Evolutionary conservation across 2,329 filamentous ascomycete species (phyloP).

Genomic region (Ophioceras dolichostomum): DNA sequence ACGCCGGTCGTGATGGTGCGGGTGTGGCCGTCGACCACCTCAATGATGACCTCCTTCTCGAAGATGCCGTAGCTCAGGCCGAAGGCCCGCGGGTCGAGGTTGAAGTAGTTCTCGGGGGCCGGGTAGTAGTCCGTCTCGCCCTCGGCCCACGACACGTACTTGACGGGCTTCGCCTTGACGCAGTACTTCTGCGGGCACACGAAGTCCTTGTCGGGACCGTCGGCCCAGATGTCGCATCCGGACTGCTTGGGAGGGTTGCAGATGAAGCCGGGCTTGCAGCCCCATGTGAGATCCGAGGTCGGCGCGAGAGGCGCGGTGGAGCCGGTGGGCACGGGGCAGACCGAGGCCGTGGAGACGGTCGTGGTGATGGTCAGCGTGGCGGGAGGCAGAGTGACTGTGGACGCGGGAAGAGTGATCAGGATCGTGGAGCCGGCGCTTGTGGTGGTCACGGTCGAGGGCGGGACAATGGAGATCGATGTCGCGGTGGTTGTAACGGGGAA

Average conservation of each 20-base stretch:
- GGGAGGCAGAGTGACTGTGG: slow-evolving; percentile 4
- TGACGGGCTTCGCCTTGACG: slow-evolving; percentile 24
- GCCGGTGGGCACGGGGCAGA: slow-evolving; percentile 30
- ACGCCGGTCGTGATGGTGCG: slow-evolving; percentile 41
- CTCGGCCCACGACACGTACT: slow-evolving; percentile 26
- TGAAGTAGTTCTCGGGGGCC: slow-evolving; percentile 45
- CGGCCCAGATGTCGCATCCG: slow-evolving; percentile 38
- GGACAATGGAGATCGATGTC: not conserved
- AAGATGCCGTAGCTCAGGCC: slow-evolving; percentile 54
- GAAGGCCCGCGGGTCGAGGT: slow-evolving; percentile 50
- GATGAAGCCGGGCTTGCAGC: slow-evolving; percentile 38
- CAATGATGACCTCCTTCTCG: slow-evolving; percentile 25
- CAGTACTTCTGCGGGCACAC: slow-evolving; percentile 33
- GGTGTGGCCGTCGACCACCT: slow-evolving; percentile 20
- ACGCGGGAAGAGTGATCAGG: slow-evolving; percentile 2
- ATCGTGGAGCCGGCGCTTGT: slow-evolving; percentile 4
- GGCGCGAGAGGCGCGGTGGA: slow-evolving; percentile 15
- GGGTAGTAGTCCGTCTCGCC: slow-evolving; percentile 38
- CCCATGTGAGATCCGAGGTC: slow-evolving; percentile 34
- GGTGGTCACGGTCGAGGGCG: slow-evolving; percentile 1
- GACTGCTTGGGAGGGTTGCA: slow-evolving; percentile 38
- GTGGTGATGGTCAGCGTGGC: slow-evolving; percentile 11
- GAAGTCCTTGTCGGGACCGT: slow-evolving; percentile 30
- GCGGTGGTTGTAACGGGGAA: slow-evolving; percentile 1
- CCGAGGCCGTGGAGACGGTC: slow-evolving; percentile 18